Base-by-base conservation (phyloP, 139 green algal genomes). In the Picochlorum sp. region DNA sequence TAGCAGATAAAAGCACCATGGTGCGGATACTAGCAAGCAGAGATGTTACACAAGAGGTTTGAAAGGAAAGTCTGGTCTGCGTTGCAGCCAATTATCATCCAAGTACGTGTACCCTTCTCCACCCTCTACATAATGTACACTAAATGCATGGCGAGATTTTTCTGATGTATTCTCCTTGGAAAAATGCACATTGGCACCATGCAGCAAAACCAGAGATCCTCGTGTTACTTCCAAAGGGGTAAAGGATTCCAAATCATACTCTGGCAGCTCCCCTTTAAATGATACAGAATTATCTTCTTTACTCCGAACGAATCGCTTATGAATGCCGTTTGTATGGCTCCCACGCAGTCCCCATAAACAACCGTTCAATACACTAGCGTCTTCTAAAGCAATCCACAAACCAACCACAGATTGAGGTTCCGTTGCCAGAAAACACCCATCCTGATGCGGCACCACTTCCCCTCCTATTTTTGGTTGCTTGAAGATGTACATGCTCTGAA, bases 321-420 rank as follows among this genome's bases (percentile, higher is more conserved):
- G 37, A 52, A 86, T 71, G 8, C 79, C 81, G 13, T 69, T 7
- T 23, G 51, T 69, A 62, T 87, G 81, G 2, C 67, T 63, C 18
- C 73, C 73, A 76, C 68, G 78, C 14, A 91, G 59, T 6, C 77
- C 79, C 83, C 87, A 98, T 18, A 98, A 67, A 73, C 92, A 98
- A 55, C 92, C 92, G 69, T 98, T 98, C 14, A 84, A 72, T 41
- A 67, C 28, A 0, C 73, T 94, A 6, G 87, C 86, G 57, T 98
- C 88, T 72, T 98, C 92, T 18, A 98, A 57, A 1, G 93, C 93
- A 65, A 95, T 72, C 93, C 93, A 98, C 20, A 97, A 60, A 11
- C 93, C 93, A 6, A 91, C 56, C 44, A 80, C 87, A 11, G 82
- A 88, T 7, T 80, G 74, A 6, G 93, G 93, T 9, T 86, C 58